These are phyloP conservation scores for Pichia membranifaciens DNA, from an alignment of 805 yeast species.

Conservation along the genomic window DNA sequence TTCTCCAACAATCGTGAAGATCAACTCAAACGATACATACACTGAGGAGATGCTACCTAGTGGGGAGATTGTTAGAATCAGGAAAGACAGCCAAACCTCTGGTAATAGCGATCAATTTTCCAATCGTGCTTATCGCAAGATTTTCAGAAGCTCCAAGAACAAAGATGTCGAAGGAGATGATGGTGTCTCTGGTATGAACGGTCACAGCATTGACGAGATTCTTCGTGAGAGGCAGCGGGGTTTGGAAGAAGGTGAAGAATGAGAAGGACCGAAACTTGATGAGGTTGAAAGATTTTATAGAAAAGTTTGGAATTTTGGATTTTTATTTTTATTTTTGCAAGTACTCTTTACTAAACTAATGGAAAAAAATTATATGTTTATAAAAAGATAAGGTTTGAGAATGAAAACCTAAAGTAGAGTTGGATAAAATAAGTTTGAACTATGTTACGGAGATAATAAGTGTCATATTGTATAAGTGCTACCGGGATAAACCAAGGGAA, in stretches of 20 bases:
- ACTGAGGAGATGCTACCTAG: conserved; percentile 65
- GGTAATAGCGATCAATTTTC: conserved; percentile 21
- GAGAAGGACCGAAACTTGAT: not conserved
- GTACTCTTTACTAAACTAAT: not conserved
- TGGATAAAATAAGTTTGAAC: too few relatives aligned
- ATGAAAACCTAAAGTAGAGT: too few relatives aligned
- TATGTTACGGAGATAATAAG: too few relatives aligned
- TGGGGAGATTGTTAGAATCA: conserved; percentile 54
- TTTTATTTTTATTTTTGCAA: not conserved
- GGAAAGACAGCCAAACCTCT: conserved; percentile 9
- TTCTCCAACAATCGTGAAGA: conserved; percentile 31
- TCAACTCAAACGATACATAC: conserved; percentile 32
- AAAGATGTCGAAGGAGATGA: conserved; percentile 11
- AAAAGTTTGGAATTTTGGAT: not conserved
- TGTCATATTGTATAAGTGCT: too few relatives aligned
- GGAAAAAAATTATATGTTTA: not conserved
- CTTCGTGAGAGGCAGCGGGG: conserved; percentile 31
- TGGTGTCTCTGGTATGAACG: not conserved
- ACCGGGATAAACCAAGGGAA: too few relatives aligned
- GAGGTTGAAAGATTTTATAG: not conserved
- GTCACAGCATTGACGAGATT: conserved; percentile 46
- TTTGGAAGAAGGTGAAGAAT: conserved; percentile 16
- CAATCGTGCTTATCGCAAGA: conserved; percentile 22
- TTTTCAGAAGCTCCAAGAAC: conserved; percentile 18
- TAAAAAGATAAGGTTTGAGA: not conserved